A percentile compares a stretch with the other conserved stretches of the same genome.
These are phyloP conservation scores for Vanderwaltozyma polyspora DNA, from an alignment of 805 yeast genomes.

Conservation along the genomic window DNA sequence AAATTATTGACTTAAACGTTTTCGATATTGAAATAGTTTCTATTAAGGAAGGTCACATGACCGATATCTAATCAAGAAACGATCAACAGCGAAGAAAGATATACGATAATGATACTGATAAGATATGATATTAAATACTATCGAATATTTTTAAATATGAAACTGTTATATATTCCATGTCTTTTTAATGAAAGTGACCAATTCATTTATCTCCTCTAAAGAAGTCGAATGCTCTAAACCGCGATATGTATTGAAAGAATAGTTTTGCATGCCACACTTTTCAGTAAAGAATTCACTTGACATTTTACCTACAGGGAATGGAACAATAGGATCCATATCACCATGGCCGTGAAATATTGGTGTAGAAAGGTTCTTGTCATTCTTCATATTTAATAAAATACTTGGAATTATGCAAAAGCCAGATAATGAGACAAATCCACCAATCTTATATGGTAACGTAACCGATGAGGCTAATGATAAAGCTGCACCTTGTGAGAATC, in stretches of 20 bases:
- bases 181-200: constrained; percentile 35
- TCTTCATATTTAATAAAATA: constrained; percentile 11
- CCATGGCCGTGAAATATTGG: constrained; percentile 91
- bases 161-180: background rate
- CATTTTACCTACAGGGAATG: constrained; percentile 18
- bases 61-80: no score
- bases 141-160: no score
- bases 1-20: no score
- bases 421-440: constrained; percentile 66
- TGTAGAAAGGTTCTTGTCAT: constrained; percentile 43
- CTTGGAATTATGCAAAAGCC: constrained; percentile 45
- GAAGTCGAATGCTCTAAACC: constrained; percentile 61
- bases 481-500: constrained; percentile 93
- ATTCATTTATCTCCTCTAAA: constrained; percentile 54
- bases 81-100: no score
- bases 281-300: constrained; percentile 36
- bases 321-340: constrained; percentile 56
- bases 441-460: constrained; percentile 49
- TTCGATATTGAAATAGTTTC: no score
- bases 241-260: constrained; percentile 42
- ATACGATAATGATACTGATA: no score
- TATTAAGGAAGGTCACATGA: no score
- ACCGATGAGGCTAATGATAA: constrained; percentile 53
- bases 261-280: constrained; percentile 33
- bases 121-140: no score